Percentiles rank a stretch among this genome's conserved stretches.
These are phyloP conservation scores for Helichrysum umbraculigerum DNA, from an alignment of 129 eudicot genomes.

Conservation along the genomic window DNA sequence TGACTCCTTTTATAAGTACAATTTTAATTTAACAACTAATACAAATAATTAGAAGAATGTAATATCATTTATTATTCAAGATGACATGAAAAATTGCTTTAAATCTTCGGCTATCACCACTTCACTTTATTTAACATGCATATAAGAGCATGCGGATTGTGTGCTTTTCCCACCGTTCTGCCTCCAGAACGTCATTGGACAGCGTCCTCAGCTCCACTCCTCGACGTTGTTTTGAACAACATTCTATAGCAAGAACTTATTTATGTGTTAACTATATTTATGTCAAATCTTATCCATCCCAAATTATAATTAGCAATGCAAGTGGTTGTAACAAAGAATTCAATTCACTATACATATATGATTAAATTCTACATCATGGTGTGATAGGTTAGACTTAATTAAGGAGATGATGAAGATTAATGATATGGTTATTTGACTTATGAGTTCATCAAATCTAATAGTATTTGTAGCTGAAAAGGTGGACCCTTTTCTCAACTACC, in stretches of 20 bases:
- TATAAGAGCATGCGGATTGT: too few species aligned
- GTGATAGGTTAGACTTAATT: constrained; percentile 30
- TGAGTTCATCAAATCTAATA: constrained; percentile 25
- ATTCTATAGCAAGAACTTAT: too few species aligned
- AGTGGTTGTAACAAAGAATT: background rate
- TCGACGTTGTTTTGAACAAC: too few species aligned
- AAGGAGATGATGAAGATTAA: constrained; percentile 21
- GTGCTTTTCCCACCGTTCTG: too few species aligned
- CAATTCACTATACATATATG: background rate
- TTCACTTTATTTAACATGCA: background rate
- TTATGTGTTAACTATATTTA: too few species aligned
- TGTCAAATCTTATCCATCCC: too few species aligned
- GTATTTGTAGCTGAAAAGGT: constrained; percentile 26
- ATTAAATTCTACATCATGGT: constrained; percentile 8
- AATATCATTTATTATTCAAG: background rate
- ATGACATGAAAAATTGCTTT: background rate
- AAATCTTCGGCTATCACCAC: background rate
- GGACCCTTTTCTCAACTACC: constrained; percentile 44
- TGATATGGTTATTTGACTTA: constrained; percentile 38
- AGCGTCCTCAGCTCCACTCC: too few species aligned
- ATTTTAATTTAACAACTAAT: background rate
- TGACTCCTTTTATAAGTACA: background rate
- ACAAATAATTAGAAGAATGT: background rate
- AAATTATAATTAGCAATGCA: background rate
- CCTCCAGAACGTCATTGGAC: too few species aligned